Percentiles rank a stretch among this genome's conserved stretches.
Conservation (phyloP, 805 yeast genomes). For the Saturnispora quitensis region DNA sequence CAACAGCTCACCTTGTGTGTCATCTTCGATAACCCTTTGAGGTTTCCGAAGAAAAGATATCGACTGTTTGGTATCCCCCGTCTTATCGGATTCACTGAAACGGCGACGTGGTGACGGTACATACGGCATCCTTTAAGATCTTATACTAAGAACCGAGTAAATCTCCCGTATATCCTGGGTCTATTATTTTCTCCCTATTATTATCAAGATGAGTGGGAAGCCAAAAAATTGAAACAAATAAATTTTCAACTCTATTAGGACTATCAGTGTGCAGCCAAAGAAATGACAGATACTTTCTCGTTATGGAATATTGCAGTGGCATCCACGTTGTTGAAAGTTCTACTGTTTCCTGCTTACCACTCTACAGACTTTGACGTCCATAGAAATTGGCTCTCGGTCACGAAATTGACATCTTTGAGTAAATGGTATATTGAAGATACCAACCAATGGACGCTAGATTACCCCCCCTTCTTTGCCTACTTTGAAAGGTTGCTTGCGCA, state of each 20-base stretch:
- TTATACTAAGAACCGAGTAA: background rate
- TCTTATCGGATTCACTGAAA: constrained; percentile 5
- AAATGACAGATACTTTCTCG: constrained; percentile 32
- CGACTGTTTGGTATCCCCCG: constrained; percentile 23
- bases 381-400: constrained; percentile 93
- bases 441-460: constrained; percentile 89
- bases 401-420: constrained; percentile 59
- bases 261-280: background rate
- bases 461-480: constrained; percentile 96
- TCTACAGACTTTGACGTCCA: constrained; percentile 98
- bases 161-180: background rate
- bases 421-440: constrained; percentile 79
- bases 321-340: constrained; percentile 45
- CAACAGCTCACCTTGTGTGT: constrained; percentile 16
- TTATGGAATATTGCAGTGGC: constrained; percentile 63
- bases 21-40: constrained; percentile 11
- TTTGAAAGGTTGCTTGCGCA: constrained; percentile 77
- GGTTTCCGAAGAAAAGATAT: constrained; percentile 27
- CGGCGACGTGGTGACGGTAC: constrained; percentile 10
- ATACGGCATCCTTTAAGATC: constrained; percentile 8
- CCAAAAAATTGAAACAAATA: constrained; percentile 20
- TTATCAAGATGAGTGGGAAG: background rate
- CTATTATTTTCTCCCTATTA: background rate
- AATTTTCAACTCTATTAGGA: background rate
- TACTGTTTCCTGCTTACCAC: constrained; percentile 71